A percentile compares a stretch with the other conserved stretches of the same genome.
phyloP scores from a whole-genome alignment of 202 grass and related monocot genomes.

The Brachypodium distachyon region DNA sequence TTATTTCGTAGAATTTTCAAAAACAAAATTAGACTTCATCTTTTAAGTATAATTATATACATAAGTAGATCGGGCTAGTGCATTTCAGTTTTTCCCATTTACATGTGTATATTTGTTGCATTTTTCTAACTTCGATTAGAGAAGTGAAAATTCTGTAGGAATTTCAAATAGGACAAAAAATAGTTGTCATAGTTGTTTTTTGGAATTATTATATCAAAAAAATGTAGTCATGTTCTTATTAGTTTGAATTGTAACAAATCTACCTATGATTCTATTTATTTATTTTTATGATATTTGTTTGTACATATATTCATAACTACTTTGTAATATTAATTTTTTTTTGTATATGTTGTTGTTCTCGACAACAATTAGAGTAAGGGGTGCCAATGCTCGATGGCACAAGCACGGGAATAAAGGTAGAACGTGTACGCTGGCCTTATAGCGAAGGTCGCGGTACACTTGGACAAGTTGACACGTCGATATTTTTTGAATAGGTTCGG shows the following conservation, averaged over 20 bases:
- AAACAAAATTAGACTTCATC: not conserved
- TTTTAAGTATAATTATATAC: not conserved
- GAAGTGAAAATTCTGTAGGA: not conserved
- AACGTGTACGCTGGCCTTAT: no score
- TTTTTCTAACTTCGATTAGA: constrained; percentile 13
- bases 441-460: no score
- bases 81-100: not conserved
- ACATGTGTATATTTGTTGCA: constrained; percentile 27
- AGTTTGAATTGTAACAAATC: constrained; percentile 12
- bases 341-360: no score
- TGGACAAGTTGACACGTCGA: no score
- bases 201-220: not conserved
- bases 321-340: no score
- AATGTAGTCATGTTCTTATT: not conserved
- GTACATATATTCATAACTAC: not conserved
- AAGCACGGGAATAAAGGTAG: no score
- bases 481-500: no score
- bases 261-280: no score
- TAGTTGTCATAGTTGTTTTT: not conserved
- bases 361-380: no score
- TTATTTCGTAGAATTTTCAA: not conserved
- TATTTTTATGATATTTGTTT: not conserved
- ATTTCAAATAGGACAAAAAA: not conserved
- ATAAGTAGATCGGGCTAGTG: constrained; percentile 25
- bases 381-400: no score